Percentiles rank a stretch among this genome's conserved stretches.
These are phyloP conservation scores for Macadamia tetraphylla DNA, from an alignment of 164 flowering plant genomes.

Conservation along the genomic window DNA sequence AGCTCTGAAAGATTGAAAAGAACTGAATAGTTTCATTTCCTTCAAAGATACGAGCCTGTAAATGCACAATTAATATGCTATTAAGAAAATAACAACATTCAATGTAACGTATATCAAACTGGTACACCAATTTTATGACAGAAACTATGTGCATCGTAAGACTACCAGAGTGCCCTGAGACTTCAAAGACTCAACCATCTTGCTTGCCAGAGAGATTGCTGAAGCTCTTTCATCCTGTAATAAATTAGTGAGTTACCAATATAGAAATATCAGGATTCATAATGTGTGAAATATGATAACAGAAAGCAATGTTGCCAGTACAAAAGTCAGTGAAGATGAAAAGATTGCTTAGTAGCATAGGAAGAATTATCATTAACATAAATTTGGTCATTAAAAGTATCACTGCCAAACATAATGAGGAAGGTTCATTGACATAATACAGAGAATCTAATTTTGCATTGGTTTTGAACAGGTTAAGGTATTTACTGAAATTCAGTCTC, in stretches of 20 bases:
- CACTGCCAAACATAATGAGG: too few relatives aligned
- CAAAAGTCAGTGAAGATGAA: too few relatives aligned
- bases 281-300: not conserved
- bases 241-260: not conserved
- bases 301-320: not conserved
- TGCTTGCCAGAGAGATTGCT: conserved; percentile 64
- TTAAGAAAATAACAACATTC: not conserved
- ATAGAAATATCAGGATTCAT: not conserved
- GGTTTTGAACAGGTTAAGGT: too few relatives aligned
- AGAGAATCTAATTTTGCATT: too few relatives aligned
- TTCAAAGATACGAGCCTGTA: conserved; percentile 81
- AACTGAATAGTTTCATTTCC: conserved; percentile 91
- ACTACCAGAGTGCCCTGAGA: conserved; percentile 69
- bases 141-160: conserved; percentile 2
- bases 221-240: conserved; percentile 77
- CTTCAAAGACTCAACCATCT: conserved; percentile 89
- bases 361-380: too few relatives aligned
- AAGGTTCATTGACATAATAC: too few relatives aligned
- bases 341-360: too few relatives aligned
- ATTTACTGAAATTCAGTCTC: too few relatives aligned
- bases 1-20: conserved; percentile 83
- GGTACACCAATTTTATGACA: conserved; percentile 8
- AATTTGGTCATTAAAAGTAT: too few relatives aligned
- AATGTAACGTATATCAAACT: not conserved
- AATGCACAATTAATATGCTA: conserved; percentile 7